These are phyloP conservation scores for Chiua sp. DNA, from an alignment of 1,284 basidiomycete genomes.

Conservation along the genomic window DNA sequence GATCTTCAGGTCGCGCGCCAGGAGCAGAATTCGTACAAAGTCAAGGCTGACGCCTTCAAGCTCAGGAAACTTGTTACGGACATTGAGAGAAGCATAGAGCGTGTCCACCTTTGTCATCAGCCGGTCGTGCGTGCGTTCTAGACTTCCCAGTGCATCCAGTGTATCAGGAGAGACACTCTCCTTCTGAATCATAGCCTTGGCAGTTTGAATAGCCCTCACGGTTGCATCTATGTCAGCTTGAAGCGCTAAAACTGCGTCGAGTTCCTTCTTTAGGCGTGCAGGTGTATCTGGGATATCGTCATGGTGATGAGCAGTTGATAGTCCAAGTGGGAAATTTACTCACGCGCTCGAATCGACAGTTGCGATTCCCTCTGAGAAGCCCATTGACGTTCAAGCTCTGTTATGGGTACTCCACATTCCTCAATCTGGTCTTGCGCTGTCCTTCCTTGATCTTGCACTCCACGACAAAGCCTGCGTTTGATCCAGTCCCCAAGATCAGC, in stretches of 20 bases:
- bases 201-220: background rate
- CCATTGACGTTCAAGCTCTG: too few species aligned
- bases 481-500: too few species aligned
- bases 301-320: too few species aligned
- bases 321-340: too few species aligned
- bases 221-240: background rate
- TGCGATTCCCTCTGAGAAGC: too few species aligned
- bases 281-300: conserved; percentile 38
- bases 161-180: too few species aligned
- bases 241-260: conserved; percentile 36
- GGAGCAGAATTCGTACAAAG: conserved; percentile 38
- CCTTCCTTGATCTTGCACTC: too few species aligned
- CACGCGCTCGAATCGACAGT: too few species aligned
- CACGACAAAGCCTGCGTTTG: too few species aligned
- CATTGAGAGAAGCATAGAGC: conserved; percentile 43
- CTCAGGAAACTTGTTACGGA: conserved; percentile 39
- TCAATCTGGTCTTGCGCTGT: too few species aligned
- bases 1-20: conserved; percentile 44
- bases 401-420: too few species aligned
- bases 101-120: conserved; percentile 32
- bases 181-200: too few species aligned
- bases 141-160: conserved; percentile 32
- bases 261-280: conserved; percentile 37
- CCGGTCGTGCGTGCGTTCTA: conserved; percentile 33
- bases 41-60: conserved; percentile 35